These are phyloP conservation scores for Microthlaspi erraticum DNA, from an alignment of 345 rosid genomes.

Conservation along the genomic window DNA sequence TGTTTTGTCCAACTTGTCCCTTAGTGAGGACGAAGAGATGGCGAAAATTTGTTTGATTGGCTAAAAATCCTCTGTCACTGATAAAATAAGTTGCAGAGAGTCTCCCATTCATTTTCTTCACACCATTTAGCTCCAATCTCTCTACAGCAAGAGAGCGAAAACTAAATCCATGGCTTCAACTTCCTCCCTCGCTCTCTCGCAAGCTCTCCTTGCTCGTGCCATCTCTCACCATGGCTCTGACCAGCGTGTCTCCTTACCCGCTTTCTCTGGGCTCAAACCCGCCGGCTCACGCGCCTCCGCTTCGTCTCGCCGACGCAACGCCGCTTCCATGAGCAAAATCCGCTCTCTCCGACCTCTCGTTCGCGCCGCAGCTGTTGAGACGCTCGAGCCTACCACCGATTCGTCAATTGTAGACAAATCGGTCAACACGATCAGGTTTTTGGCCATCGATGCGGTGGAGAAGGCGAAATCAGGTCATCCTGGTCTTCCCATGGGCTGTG, in stretches of 20 bases:
- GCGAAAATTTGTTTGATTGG: slow-evolving; percentile 19
- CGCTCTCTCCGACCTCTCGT: slow-evolving; percentile 45
- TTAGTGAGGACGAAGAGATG: slow-evolving; percentile 50
- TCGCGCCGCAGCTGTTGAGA: slow-evolving; percentile 43
- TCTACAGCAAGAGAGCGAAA: slow-evolving; percentile 24
- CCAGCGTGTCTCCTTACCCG: slow-evolving; percentile 51
- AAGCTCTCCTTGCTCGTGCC: slow-evolving; percentile 63
- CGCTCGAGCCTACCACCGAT: slow-evolving; percentile 39
- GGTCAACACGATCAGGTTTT: slow-evolving; percentile 56
- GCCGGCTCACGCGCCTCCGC: slow-evolving; percentile 44
- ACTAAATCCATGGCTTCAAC: slow-evolving; percentile 55
- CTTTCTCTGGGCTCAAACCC: slow-evolving; percentile 66
- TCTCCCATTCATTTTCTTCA: slow-evolving; percentile 39
- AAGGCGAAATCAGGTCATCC: slow-evolving; percentile 69
- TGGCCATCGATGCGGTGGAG: slow-evolving; percentile 63
- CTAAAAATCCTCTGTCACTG: slow-evolving; percentile 30
- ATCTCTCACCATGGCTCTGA: slow-evolving; percentile 56
- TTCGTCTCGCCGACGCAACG: slow-evolving; percentile 41
- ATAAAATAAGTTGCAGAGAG: slow-evolving; percentile 36
- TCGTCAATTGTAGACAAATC: slow-evolving; percentile 50
- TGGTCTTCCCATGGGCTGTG: slow-evolving; percentile 64
- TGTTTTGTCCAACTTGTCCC: slow-evolving; percentile 37
- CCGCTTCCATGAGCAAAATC: slow-evolving; percentile 37
- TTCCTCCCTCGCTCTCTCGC: slow-evolving; percentile 67
- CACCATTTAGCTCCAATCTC: slow-evolving; percentile 24